These are phyloP conservation scores for Leccinum variicolor DNA, from an alignment of 768 basidiomycete genomes.

Conservation along the genomic window DNA sequence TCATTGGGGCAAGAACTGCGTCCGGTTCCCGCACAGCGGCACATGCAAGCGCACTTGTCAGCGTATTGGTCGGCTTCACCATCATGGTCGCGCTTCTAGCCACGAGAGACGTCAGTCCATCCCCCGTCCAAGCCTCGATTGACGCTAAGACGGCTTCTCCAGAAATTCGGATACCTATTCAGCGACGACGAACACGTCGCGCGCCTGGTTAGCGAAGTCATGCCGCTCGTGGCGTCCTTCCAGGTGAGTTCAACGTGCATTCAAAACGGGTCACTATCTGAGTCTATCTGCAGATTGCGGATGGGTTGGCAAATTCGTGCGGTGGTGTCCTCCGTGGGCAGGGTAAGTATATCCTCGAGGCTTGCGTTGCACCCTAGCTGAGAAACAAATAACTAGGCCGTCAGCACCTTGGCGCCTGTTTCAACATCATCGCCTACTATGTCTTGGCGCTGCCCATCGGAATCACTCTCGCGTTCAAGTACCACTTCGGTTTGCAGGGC, in stretches of 20 bases:
- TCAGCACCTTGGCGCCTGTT: conserved; percentile 70
- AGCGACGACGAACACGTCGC: conserved; percentile 60
- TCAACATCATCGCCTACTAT: conserved; percentile 68
- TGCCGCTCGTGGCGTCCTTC: conserved; percentile 55
- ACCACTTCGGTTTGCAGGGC: conserved; percentile 43
- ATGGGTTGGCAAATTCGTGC: conserved; percentile 51
- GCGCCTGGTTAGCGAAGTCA: conserved; percentile 43
- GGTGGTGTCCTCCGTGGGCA: conserved; percentile 49
- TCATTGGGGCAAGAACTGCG: conserved; percentile 58
- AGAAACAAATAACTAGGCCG: conserved; percentile 31
- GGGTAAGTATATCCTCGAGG: conserved; percentile 23
- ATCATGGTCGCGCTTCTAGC: conserved; percentile 61
- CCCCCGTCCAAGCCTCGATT: background rate
- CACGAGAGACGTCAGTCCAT: conserved; percentile 48
- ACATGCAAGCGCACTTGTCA: conserved; percentile 61
- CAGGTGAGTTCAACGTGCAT: conserved; percentile 32
- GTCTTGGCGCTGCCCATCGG: conserved; percentile 51
- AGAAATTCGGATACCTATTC: conserved; percentile 65
- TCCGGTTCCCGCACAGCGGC: conserved; percentile 53
- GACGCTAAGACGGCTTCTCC: background rate
- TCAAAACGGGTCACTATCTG: background rate
- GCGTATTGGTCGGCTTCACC: conserved; percentile 52
- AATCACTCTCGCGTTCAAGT: conserved; percentile 47
- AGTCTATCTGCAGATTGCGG: conserved; percentile 38
- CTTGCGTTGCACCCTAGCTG: background rate